Evolutionary conservation across 441 rosid genomes (phyloP), one percentile per base, ranked within the genome.

Genomic region (Melastoma candidum): DNA sequence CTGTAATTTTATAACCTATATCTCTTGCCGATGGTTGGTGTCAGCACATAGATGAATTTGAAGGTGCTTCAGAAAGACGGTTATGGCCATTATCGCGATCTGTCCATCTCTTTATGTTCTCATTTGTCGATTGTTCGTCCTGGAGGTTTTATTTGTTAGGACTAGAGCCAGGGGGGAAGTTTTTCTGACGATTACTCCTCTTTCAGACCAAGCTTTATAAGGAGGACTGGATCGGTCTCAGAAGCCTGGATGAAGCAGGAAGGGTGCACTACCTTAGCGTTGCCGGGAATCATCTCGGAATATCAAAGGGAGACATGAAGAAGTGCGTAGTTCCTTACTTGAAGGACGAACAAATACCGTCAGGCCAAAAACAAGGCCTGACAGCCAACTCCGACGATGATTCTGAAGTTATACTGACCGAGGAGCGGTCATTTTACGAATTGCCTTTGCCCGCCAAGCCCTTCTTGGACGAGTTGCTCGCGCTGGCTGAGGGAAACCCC

Each of bases 161-260:
- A 29, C 7, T 29, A 3, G 7, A 29, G 3, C 36, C 36, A 17
- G 22, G 22, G 22, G 22, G 22, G 22, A 29, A 29, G 7, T 7
- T 46, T 12, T 46, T 25, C 27, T 44, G 1, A 12, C 36, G 11
- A 26, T 53, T 14, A 14, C 36, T 51, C 24, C 45, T 29, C 22
- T 32, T 63, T 69, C 77, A 85, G 95, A 85, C 95, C 45, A 60
- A 66, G 48, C 83, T 85, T 49, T 85, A 82, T 53, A 63, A 26
- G 0, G 87, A 80, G 67, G 95, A 82, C 63, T 85, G 95, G 90
- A 85, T 82, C 47, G 90, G 90, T 39, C 77, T 85, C 25, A 75
- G 69, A 64, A 47, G 68, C 10, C 64, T 85, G 48, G 74, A 82
- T 50, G 77, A 69, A 26, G 76, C 73, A 7, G 85, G 95, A 59